phyloP scores from a whole-genome alignment of 106 monocot species.

The Platanthera zijinensis region DNA sequence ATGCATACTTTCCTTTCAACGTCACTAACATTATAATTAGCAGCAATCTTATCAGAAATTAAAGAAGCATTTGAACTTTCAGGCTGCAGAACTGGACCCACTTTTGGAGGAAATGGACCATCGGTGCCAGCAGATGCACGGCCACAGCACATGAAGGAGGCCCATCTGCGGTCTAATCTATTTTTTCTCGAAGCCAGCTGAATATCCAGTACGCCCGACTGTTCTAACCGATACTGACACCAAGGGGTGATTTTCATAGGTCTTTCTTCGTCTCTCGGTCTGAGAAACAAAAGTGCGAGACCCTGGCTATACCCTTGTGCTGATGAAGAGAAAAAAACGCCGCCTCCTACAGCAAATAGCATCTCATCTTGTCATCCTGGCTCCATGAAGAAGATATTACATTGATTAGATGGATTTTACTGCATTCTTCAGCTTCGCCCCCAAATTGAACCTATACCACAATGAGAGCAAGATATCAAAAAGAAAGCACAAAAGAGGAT shows the following conservation, averaged over 20 bases:
- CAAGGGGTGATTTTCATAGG: slow-evolving; percentile 62
- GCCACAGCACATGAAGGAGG: slow-evolving; percentile 41
- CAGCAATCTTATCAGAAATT: slow-evolving; percentile 12
- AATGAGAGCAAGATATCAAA: background rate
- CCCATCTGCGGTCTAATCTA: slow-evolving; percentile 24
- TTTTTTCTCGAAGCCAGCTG: slow-evolving; percentile 64
- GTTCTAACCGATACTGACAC: slow-evolving; percentile 65
- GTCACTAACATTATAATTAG: slow-evolving; percentile 4
- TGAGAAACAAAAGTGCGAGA: slow-evolving; percentile 55
- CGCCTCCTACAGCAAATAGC: slow-evolving; percentile 89
- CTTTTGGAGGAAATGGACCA: slow-evolving; percentile 33
- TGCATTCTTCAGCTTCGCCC: background rate
- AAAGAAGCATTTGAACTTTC: slow-evolving; percentile 10
- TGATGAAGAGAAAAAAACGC: slow-evolving; percentile 86
- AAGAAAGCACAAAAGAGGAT: background rate
- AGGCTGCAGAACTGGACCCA: slow-evolving; percentile 20
- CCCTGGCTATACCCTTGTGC: slow-evolving; percentile 84
- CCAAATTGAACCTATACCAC: background rate
- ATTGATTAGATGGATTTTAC: background rate
- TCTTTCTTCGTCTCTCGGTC: slow-evolving; percentile 55
- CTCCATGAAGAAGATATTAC: background rate
- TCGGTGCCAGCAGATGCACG: slow-evolving; percentile 23
- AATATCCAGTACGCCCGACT: slow-evolving; percentile 21
- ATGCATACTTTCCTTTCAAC: slow-evolving; percentile 19
- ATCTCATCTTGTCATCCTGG: slow-evolving; percentile 50